These are phyloP conservation scores for Hanseniaspora jakobsenii DNA, from an alignment of 805 yeast species.

Conservation along the genomic window DNA sequence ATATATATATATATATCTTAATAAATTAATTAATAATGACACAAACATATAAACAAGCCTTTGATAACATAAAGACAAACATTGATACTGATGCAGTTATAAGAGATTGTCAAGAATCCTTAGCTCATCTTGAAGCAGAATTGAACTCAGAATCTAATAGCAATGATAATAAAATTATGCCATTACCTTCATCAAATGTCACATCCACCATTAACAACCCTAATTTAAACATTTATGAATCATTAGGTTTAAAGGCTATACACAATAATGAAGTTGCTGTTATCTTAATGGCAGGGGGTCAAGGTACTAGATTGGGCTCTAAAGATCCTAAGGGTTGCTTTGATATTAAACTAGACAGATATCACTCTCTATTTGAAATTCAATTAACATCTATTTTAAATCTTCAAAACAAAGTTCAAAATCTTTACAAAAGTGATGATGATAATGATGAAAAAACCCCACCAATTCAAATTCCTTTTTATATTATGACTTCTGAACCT, in stretches of 20 bases:
- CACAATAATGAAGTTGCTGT: slow-evolving; percentile 69
- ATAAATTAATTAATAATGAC: too few species aligned
- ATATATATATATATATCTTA: too few species aligned
- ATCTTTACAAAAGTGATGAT: slow-evolving; percentile 20
- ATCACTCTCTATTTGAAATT: slow-evolving; percentile 73
- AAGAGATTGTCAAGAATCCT: slow-evolving; percentile 31
- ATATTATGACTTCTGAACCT: slow-evolving; percentile 89
- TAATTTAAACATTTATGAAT: slow-evolving; percentile 33
- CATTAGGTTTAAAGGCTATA: slow-evolving; percentile 57
- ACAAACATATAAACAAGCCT: too few species aligned
- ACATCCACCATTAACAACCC: slow-evolving; percentile 34
- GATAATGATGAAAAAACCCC: too few species aligned
- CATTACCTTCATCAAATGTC: slow-evolving; percentile 47
- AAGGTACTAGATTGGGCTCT: slow-evolving; percentile 91
- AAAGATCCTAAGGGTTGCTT: slow-evolving; percentile 88
- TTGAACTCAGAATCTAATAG: slow-evolving; percentile 22
- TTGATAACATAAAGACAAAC: neutral
- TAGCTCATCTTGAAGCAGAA: slow-evolving; percentile 21
- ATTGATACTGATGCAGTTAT: slow-evolving; percentile 28
- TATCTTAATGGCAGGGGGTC: slow-evolving; percentile 94
- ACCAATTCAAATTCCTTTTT: slow-evolving; percentile 58
- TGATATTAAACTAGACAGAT: slow-evolving; percentile 73
- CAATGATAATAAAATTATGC: slow-evolving; percentile 27
- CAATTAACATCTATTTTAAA: slow-evolving; percentile 77
- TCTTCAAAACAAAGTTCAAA: slow-evolving; percentile 41